These are phyloP conservation scores for Phialophora expanda DNA, from an alignment of 2,329 filamentous ascomycete species.

Conservation along the genomic window DNA sequence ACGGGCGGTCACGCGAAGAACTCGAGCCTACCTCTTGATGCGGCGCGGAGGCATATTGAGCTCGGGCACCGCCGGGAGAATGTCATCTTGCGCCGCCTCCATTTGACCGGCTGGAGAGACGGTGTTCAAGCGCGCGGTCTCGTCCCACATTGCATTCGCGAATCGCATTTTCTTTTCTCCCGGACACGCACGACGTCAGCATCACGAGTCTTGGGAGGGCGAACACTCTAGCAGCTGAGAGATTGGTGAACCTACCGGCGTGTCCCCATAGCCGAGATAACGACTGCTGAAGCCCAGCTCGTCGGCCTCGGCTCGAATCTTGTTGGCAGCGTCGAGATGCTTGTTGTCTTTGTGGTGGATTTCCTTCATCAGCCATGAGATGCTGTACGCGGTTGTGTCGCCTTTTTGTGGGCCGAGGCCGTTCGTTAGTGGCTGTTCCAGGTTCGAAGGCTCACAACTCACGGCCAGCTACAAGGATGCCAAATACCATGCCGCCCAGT, in stretches of 20 bases:
- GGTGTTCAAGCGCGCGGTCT: slow-evolving; percentile 29
- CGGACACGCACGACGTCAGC: neutral
- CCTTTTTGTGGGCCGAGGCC: neutral
- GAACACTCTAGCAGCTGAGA: neutral
- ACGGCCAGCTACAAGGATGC: slow-evolving; percentile 27
- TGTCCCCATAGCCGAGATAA: slow-evolving; percentile 22
- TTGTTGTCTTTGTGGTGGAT: slow-evolving; percentile 27
- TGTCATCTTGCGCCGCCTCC: slow-evolving; percentile 29
- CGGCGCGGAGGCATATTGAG: slow-evolving; percentile 28
- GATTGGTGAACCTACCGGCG: slow-evolving; percentile 19
- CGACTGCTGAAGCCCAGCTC: slow-evolving; percentile 26
- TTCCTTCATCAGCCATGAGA: slow-evolving; percentile 30
- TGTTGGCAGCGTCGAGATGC: slow-evolving; percentile 25
- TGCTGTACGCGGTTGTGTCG: slow-evolving; percentile 29
- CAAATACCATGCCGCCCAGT: slow-evolving; percentile 26
- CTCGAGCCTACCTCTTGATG: slow-evolving; percentile 24
- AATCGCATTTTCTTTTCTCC: slow-evolving; percentile 27
- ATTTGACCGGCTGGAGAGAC: slow-evolving; percentile 29
- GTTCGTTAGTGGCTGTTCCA: neutral
- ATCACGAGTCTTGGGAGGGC: neutral
- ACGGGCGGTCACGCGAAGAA: neutral
- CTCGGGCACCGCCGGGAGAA: slow-evolving; percentile 28
- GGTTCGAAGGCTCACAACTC: slow-evolving; percentile 1
- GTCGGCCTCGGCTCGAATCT: slow-evolving; percentile 22
- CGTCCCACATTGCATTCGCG: slow-evolving; percentile 32